These are phyloP conservation scores for Sorghum bicolor DNA, from an alignment of 176 grass and related monocot genomes.

Conservation along the genomic window DNA sequence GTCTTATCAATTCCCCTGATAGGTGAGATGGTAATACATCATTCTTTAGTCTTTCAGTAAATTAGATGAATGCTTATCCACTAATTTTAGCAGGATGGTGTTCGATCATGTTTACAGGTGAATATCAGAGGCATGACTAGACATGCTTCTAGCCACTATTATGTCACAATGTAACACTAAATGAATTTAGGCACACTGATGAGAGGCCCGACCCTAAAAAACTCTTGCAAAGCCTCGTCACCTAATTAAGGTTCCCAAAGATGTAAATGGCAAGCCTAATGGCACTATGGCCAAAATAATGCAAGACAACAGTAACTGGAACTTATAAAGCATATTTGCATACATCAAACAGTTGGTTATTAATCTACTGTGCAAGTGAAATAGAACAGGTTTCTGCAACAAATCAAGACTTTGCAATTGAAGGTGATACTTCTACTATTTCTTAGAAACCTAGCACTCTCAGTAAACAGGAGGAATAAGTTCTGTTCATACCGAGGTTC, in stretches of 20 bases:
- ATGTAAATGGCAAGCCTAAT: neutral
- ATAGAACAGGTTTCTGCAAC: neutral
- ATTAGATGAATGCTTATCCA: neutral
- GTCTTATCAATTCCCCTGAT: neutral
- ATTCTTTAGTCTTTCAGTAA: neutral
- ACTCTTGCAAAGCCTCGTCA: too few relatives aligned
- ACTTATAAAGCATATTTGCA: neutral
- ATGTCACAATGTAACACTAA: neutral
- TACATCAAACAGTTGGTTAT: neutral
- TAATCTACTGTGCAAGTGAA: neutral
- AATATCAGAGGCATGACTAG: neutral
- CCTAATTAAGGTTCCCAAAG: neutral
- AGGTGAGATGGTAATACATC: neutral
- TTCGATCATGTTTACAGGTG: neutral
- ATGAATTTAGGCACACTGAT: neutral
- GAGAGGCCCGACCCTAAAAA: neutral
- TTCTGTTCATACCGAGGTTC: slow-evolving; percentile 52
- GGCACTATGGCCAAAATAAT: neutral
- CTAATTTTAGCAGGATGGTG: neutral
- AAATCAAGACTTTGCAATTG: neutral
- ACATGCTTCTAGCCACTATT: neutral
- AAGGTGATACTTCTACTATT: neutral
- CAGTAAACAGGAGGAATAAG: neutral
- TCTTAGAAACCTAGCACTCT: neutral
- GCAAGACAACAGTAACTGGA: neutral